Evolutionary conservation across 768 basidiomycete species (phyloP).

Genomic region (Lactifluus volemus): DNA sequence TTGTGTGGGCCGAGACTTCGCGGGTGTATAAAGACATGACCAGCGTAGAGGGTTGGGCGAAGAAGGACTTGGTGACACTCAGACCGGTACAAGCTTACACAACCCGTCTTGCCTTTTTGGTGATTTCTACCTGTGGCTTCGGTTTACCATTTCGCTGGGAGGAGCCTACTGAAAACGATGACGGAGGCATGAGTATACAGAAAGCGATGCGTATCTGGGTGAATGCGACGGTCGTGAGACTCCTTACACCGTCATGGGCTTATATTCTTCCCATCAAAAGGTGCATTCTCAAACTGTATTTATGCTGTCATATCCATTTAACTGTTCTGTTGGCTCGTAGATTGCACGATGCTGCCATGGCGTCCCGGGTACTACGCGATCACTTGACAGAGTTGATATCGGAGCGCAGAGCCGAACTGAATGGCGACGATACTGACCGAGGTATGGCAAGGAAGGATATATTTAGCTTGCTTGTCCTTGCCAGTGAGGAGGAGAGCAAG

Average conservation of each 20-base stretch:
- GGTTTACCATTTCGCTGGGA: constrained; percentile 9
- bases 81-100: constrained; percentile 16
- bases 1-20: constrained; percentile 20
- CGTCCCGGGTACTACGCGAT: not conserved
- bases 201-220: constrained; percentile 4
- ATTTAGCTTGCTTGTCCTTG: constrained; percentile 18
- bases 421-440: not conserved
- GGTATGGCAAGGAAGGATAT: constrained; percentile 5
- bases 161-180: not conserved
- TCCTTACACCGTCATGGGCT: not conserved
- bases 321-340: not conserved
- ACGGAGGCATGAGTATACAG: constrained; percentile 9
- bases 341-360: not conserved
- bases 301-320: not conserved
- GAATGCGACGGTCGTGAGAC: not conserved
- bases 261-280: constrained; percentile 5
- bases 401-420: constrained; percentile 13
- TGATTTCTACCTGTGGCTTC: constrained; percentile 20
- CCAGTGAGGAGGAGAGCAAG: constrained; percentile 13
- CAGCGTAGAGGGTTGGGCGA: constrained; percentile 14
- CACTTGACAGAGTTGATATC: not conserved
- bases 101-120: constrained; percentile 17
- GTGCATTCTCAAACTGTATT: not conserved
- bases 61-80: constrained; percentile 3
- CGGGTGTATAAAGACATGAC: constrained; percentile 19